These are phyloP conservation scores for Stentor coeruleus DNA, from an alignment of 73 alveolate genomes.

Conservation along the genomic window DNA sequence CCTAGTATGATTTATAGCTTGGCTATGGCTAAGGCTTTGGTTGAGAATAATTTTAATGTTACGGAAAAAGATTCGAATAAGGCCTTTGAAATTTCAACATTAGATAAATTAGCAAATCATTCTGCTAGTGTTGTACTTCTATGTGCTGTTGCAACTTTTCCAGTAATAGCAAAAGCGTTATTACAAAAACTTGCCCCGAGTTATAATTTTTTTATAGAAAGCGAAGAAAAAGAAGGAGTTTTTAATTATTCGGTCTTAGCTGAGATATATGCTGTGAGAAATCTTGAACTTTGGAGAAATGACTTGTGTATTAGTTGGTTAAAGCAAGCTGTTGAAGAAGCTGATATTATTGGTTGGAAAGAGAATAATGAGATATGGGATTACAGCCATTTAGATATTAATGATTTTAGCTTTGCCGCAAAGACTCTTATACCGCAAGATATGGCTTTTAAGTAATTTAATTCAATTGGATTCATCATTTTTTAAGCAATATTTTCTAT, in stretches of 20 bases:
- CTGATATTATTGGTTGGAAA: not conserved
- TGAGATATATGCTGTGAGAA: not conserved
- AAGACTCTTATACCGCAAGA: not conserved
- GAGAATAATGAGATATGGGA: not conserved
- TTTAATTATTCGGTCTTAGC: not conserved
- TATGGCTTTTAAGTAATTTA: not conserved
- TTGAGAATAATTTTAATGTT: not conserved
- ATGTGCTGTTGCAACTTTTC: not conserved
- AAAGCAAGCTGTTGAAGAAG: constrained; percentile 1
- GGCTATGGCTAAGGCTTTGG: constrained; percentile 45
- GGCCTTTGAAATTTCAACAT: not conserved
- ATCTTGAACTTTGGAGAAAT: not conserved
- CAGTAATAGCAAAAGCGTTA: not conserved
- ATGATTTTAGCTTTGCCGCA: not conserved
- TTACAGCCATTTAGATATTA: not conserved
- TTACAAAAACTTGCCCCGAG: not conserved
- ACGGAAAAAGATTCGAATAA: not conserved
- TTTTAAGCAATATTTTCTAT: too few relatives aligned
- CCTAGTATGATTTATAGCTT: constrained; percentile 59
- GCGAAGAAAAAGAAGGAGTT: not conserved
- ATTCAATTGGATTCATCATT: too few relatives aligned
- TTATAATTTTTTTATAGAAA: not conserved
- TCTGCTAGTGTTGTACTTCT: not conserved
- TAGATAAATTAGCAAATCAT: not conserved
- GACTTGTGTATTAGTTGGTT: constrained; percentile 1